Base-by-base conservation (phyloP, 371 early-diverging fungal species). In the Mucor plumbeus region DNA sequence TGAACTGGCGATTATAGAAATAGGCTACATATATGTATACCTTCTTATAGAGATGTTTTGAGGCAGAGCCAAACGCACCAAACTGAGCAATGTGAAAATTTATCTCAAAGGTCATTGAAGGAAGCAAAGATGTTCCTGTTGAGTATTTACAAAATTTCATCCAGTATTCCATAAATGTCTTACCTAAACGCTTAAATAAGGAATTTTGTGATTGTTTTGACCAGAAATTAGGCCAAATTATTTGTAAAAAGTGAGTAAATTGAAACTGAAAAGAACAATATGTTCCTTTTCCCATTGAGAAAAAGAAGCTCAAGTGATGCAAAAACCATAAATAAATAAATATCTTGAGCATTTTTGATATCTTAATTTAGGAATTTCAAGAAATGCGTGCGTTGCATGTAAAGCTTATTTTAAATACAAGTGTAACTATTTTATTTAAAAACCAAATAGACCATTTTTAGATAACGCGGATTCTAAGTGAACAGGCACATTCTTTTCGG, bases 401-500 rank as follows among this genome's bases (percentile, higher is more conserved):
- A 47, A 47, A 19, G 53, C 14, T 53, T 53, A 53, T 14, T 53
- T 53, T 6, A 33, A 59, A 43, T 43, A 43, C 61, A 61, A 48
- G 61, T 61, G 61, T 47, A 61, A 61, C 61, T 36, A 31, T 11
- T 56, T 56, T 35, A 33, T 17, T 53, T 62, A 73, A 31, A 69
- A 62, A 14, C 64, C 72, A 72, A 75, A 81, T 43, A 82, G 70
- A 1, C 83, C 83, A 58, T 79, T 80, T 56, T 67, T 72, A 4
- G 76, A 66, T 50, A 83, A 64, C 9, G 74, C 75, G 44, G 71
- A 74, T 61, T 80, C 79, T 39, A 83, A 63, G 57, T 80, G 77
- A 33, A 38, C 63, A 10, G 80, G 74, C 14, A 70, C 71, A 55
- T 68, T 66, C 39, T 64, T 67, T 9, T 70, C 63, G 39, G 67